Evolutionary conservation across 345 rosid species (phyloP), one percentile per base, ranked within the genome.

Genomic region (Brassica carinata): DNA sequence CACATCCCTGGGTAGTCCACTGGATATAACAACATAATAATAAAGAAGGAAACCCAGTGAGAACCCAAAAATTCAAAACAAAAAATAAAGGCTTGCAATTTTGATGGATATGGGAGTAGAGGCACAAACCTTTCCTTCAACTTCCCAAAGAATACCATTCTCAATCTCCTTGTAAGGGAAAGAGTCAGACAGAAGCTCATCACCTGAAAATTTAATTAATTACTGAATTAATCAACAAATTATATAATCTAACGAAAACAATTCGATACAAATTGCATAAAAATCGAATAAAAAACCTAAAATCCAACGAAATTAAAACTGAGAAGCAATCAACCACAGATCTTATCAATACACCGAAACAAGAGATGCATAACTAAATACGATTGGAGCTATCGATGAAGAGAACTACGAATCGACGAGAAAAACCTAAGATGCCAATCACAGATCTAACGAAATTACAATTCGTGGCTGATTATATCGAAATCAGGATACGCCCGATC

Each of bases 131-230:
- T 90, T 93, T 83, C 99, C 99, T 29, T 93, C 92, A 48, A 93
- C 98, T 85, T 96, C 97, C 98, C 97, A 93, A 30, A 93, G 86
- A 7, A 83, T 34, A 3, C 97, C 99, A 58, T 90, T 87, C 31
- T 81, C 76, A 72, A 89, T 81, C 85, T 96, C 99, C 90, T 86
- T 93, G 90, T 93, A 92, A 3, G 88, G 90, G 82, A 93, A 96
- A 2, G 99, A 96, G 87, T 96, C 99, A 1, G 96, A 93, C 68
- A 96, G 91, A 81, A 96, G 99, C 88, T 96, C 98, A 65, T 94
- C 98, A 78, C 90, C 97, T 91, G 80, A 58, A 84, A 27, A 43
- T 27, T 62, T 62, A 26, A 66, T 74, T 7, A 36, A 77, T 2
- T 8, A 23, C 26, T 23, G 26, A 19, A 7, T 1, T 59, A 55